Conservation (phyloP, 2,329 filamentous ascomycete species). For the Bipolaris zeicola region DNA sequence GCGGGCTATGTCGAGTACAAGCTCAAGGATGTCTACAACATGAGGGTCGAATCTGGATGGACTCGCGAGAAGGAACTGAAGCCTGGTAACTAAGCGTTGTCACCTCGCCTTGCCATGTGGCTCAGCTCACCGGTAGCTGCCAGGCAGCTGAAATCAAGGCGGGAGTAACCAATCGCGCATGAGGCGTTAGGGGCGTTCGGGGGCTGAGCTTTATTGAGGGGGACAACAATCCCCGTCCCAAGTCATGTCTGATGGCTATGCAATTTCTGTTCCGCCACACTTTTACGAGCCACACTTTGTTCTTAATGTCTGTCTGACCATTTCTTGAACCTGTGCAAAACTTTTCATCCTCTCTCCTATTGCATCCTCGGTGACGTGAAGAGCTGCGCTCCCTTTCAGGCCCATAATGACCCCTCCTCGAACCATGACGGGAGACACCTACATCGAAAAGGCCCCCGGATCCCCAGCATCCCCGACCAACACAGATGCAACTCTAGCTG, state of each 20-base stretch:
- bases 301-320: constrained; percentile 25
- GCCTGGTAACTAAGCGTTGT: constrained; percentile 20
- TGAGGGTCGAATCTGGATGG: constrained; percentile 28
- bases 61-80: constrained; percentile 38
- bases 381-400: constrained; percentile 1
- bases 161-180: constrained; percentile 21
- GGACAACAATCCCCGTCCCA: constrained; percentile 11
- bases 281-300: constrained; percentile 30
- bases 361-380: constrained; percentile 12
- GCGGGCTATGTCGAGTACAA: constrained; percentile 38
- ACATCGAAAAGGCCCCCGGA: constrained; percentile 30
- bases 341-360: constrained; percentile 7
- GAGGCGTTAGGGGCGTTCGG: constrained; percentile 23
- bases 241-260: constrained; percentile 5
- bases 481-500: constrained; percentile 37
- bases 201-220: constrained; percentile 21
- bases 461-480: constrained; percentile 37
- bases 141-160: constrained; percentile 15
- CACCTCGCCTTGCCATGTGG: constrained; percentile 21
- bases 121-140: constrained; percentile 26
- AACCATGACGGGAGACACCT: constrained; percentile 41
- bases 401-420: constrained; percentile 36
- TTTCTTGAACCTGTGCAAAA: constrained; percentile 12
- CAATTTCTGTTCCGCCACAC: constrained; percentile 30
- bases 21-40: constrained; percentile 22